Conservation (phyloP, 208 protist species). For the Wallacemonas rigidus region DNA sequence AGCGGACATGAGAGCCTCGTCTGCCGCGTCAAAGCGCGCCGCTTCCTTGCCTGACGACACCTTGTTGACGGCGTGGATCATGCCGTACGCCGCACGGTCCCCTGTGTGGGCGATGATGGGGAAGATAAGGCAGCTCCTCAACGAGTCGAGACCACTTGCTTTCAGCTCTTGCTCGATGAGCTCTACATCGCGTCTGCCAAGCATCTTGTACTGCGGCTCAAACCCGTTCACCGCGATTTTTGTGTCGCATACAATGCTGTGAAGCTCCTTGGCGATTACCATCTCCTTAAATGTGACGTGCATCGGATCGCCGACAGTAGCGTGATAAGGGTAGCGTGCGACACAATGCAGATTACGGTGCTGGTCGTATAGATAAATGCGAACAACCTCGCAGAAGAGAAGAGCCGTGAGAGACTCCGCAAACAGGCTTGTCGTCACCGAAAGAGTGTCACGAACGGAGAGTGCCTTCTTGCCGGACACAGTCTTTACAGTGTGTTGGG, state of each 20-base stretch:
- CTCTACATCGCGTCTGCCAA: constrained; percentile 34
- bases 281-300: constrained; percentile 66
- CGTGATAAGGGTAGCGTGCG: constrained; percentile 58
- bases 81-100: constrained; percentile 44
- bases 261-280: constrained; percentile 83
- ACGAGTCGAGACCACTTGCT: constrained; percentile 61
- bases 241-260: constrained; percentile 71
- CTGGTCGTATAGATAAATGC: constrained; percentile 86
- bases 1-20: constrained; percentile 65
- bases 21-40: constrained; percentile 41
- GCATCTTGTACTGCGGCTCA: constrained; percentile 27
- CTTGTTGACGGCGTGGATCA: constrained; percentile 92
- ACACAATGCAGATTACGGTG: constrained; percentile 70
- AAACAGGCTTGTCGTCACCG: constrained; percentile 58
- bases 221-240: constrained; percentile 77
- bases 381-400: constrained; percentile 83
- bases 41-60: constrained; percentile 24
- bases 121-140: constrained; percentile 85
- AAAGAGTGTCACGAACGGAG: constrained; percentile 44
- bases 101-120: constrained; percentile 61
- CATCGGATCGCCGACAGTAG: constrained; percentile 63
- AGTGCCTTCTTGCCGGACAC: constrained; percentile 9
- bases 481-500: background rate
- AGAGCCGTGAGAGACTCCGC: constrained; percentile 78
- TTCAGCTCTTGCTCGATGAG: constrained; percentile 38